These are phyloP conservation scores for Pseudonitzschia multiseries DNA, from an alignment of 108 stramenopile species.

Conservation along the genomic window DNA sequence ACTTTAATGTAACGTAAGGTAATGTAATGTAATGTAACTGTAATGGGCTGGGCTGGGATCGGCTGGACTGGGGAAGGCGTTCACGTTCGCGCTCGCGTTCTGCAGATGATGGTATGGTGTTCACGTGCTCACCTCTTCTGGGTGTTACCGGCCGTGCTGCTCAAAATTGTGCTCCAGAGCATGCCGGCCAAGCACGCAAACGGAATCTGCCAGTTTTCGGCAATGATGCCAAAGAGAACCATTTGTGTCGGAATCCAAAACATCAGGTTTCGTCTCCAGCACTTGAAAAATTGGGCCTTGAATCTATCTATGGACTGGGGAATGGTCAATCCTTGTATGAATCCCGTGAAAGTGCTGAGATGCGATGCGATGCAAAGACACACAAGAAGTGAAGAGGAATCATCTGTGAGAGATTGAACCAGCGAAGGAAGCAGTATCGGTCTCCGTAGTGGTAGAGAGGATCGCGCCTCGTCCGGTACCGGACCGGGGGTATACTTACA, in stretches of 20 bases:
- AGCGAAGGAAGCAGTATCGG: too few species aligned
- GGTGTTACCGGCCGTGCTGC: constrained; percentile 39
- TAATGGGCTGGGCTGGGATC: background rate
- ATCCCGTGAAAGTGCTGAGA: constrained; percentile 48
- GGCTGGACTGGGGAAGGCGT: too few species aligned
- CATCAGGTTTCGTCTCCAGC: constrained; percentile 50
- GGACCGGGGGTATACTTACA: constrained; percentile 8
- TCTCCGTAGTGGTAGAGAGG: too few species aligned
- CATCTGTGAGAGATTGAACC: constrained; percentile 13
- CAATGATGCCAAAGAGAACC: constrained; percentile 55
- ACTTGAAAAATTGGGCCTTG: constrained; percentile 40
- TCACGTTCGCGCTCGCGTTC: too few species aligned
- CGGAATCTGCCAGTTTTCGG: constrained; percentile 49
- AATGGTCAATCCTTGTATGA: constrained; percentile 46
- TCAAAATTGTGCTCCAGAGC: constrained; percentile 42
- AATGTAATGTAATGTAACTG: background rate
- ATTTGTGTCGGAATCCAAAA: constrained; percentile 74
- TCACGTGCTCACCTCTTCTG: background rate
- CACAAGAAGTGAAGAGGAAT: constrained; percentile 7
- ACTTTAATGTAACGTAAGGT: background rate
- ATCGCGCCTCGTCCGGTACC: too few species aligned
- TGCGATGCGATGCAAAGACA: background rate
- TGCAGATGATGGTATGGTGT: too few species aligned
- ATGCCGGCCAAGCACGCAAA: constrained; percentile 46
- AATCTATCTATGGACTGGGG: constrained; percentile 41